These are phyloP conservation scores for Trematosphaeria pertusa DNA, from an alignment of 2,329 filamentous ascomycete genomes.

Conservation along the genomic window DNA sequence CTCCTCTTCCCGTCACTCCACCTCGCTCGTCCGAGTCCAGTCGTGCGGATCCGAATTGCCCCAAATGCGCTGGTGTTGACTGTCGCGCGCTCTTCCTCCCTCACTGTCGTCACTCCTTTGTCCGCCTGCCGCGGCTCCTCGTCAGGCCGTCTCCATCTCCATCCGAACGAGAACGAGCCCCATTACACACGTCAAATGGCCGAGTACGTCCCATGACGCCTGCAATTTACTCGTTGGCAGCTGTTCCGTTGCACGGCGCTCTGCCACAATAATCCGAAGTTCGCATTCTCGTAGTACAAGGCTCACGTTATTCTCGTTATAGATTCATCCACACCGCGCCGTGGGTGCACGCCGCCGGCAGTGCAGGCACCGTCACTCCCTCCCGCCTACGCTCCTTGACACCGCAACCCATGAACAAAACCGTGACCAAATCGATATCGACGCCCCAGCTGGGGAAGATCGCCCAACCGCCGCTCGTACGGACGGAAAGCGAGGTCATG, in stretches of 20 bases:
- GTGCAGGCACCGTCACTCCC: slow-evolving; percentile 42
- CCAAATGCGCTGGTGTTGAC: slow-evolving; percentile 17
- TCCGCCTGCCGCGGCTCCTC: slow-evolving; percentile 18
- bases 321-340: slow-evolving; percentile 45
- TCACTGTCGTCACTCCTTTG: slow-evolving; percentile 46
- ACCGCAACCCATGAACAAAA: slow-evolving; percentile 42
- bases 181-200: slow-evolving; percentile 27
- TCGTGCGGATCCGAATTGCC: slow-evolving; percentile 16
- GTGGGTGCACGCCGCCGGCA: slow-evolving; percentile 38
- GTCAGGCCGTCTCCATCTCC: slow-evolving; percentile 12
- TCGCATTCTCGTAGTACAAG: slow-evolving; percentile 3
- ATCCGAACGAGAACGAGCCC: slow-evolving; percentile 5
- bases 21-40: background rate
- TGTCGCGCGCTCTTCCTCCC: slow-evolving; percentile 11
- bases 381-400: slow-evolving; percentile 46
- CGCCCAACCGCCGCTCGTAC: slow-evolving; percentile 31
- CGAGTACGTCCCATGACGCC: slow-evolving; percentile 30
- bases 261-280: background rate
- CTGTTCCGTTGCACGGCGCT: slow-evolving; percentile 1
- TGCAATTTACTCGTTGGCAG: slow-evolving; percentile 7
- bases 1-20: background rate
- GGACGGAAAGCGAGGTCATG: slow-evolving; percentile 63
- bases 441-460: slow-evolving; percentile 44
- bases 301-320: slow-evolving; percentile 20
- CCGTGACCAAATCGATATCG: slow-evolving; percentile 47